These are phyloP conservation scores for Phytophthora vignae DNA, from an alignment of 352 stramenopile genomes.

Conservation along the genomic window DNA sequence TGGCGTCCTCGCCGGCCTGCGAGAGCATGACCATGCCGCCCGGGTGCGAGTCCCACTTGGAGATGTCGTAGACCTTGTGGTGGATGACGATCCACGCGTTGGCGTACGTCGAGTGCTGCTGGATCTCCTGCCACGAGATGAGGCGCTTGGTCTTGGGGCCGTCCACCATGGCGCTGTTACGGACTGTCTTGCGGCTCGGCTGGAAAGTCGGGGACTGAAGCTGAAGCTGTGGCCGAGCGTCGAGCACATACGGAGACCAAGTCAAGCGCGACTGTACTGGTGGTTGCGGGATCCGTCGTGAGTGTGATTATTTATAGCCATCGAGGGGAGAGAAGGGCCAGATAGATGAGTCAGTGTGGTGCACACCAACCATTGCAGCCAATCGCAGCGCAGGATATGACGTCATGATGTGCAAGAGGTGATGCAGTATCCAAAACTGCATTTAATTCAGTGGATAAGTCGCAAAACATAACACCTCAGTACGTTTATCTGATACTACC, in stretches of 20 bases:
- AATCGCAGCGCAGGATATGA: constrained; percentile 14
- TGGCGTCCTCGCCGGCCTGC: constrained; percentile 97
- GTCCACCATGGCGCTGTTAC: constrained; percentile 62
- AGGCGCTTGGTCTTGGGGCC: constrained; percentile 61
- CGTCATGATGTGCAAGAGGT: constrained; percentile 33
- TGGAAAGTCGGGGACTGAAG: constrained; percentile 42
- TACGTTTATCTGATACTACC: background rate
- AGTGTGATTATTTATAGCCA: constrained; percentile 19
- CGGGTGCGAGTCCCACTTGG: constrained; percentile 85
- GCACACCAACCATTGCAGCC: constrained; percentile 3
- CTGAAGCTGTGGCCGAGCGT: constrained; percentile 24
- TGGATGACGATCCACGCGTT: constrained; percentile 92
- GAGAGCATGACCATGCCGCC: constrained; percentile 96
- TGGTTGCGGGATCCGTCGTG: constrained; percentile 28
- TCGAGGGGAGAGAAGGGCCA: constrained; percentile 12
- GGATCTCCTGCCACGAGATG: constrained; percentile 83
- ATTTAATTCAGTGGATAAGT: background rate
- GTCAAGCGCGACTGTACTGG: constrained; percentile 27
- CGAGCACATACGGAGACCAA: background rate
- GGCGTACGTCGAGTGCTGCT: constrained; percentile 75
- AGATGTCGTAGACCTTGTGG: constrained; percentile 93
- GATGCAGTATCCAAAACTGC: constrained; percentile 18
- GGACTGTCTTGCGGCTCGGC: constrained; percentile 10
- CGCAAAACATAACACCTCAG: background rate
- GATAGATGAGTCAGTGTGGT: constrained; percentile 1